These are phyloP conservation scores for Farysia itapuensis DNA, from an alignment of 1,284 basidiomycete genomes.

Conservation along the genomic window DNA sequence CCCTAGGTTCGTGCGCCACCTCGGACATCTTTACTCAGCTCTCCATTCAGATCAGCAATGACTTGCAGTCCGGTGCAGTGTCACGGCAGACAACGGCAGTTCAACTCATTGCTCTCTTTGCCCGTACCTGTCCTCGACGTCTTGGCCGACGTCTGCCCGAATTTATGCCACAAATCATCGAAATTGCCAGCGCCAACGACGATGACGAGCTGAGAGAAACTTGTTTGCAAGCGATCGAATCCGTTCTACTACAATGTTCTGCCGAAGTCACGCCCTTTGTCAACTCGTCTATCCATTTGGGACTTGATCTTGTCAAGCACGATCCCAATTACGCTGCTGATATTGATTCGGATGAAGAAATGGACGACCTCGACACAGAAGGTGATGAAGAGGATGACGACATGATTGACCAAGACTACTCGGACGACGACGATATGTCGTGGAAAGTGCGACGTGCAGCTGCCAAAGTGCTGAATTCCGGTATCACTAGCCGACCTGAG, in stretches of 20 bases:
- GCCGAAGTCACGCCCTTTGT: conserved; percentile 77
- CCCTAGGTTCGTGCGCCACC: conserved; percentile 64
- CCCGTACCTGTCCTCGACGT: conserved; percentile 46
- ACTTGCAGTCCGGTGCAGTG: conserved; percentile 58
- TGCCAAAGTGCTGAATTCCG: conserved; percentile 80
- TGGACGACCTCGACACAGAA: conserved; percentile 39
- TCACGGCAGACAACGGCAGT: conserved; percentile 72
- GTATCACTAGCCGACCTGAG: conserved; percentile 85
- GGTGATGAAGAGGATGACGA: conserved; percentile 65
- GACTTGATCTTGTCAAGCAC: conserved; percentile 79
- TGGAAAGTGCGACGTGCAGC: conserved; percentile 95
- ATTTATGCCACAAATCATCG: conserved; percentile 68
- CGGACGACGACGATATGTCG: conserved; percentile 97
- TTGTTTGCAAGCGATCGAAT: conserved; percentile 71
- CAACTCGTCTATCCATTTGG: conserved; percentile 70
- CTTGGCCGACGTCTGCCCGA: conserved; percentile 40
- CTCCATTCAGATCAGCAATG: conserved; percentile 29
- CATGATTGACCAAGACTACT: conserved; percentile 68
- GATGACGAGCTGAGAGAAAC: conserved; percentile 66
- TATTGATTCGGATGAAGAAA: conserved; percentile 76
- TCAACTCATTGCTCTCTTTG: conserved; percentile 73
- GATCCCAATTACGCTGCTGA: conserved; percentile 94
- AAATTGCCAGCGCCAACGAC: conserved; percentile 72
- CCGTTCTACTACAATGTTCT: conserved; percentile 73
- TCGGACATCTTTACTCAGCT: conserved; percentile 50